Base-by-base conservation (phyloP, 2,329 filamentous ascomycete species). In the Colletotrichum sp. region DNA sequence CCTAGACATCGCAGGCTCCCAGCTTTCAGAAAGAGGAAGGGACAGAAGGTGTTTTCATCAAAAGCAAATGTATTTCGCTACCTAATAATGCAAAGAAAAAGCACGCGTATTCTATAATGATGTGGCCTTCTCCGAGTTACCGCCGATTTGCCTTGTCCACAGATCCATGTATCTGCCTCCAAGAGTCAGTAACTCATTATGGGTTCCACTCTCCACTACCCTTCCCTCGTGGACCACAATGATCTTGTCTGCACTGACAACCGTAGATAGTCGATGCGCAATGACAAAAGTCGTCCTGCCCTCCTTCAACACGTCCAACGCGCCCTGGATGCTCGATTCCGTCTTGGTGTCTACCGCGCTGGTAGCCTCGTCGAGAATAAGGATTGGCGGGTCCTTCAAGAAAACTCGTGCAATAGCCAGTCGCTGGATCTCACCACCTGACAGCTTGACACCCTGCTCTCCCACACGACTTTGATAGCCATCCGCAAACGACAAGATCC, bases 361-460 rank as follows among this genome's bases (percentile, higher is more conserved):
- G 0, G 94, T 96, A 1, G 94, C 94, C 83, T 96, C 94, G 78
- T 95, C 94, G 0, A 95, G 85, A 4, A 95, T 89, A 2, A 95
- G 85, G 2, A 95, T 90, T 0, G 87, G 85, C 0, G 93, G 93
- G 59, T 91, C 86, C 62, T 92, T 91, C 64, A 95, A 87, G 34
- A 95, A 92, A 8, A 92, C 92, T 6, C 94, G 88, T 0, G 94
- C 94, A 77, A 95, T 95, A 8, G 93, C 93, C 30, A 95, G 89
- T 24, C 93, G 90, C 82, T 95, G 94, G 6, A 93, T 87, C 81
- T 95, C 93, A 2, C 94, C 94, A 32, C 94, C 94, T 1, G 92
- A 94, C 1, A 96, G 85, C 73, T 93, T 92, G 15, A 93, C 90
- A 0, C 93, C 93, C 63, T 90, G 89, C 78, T 93, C 90, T 2